Conservation (phyloP, 345 rosid species). For the Moringa oleifera region DNA sequence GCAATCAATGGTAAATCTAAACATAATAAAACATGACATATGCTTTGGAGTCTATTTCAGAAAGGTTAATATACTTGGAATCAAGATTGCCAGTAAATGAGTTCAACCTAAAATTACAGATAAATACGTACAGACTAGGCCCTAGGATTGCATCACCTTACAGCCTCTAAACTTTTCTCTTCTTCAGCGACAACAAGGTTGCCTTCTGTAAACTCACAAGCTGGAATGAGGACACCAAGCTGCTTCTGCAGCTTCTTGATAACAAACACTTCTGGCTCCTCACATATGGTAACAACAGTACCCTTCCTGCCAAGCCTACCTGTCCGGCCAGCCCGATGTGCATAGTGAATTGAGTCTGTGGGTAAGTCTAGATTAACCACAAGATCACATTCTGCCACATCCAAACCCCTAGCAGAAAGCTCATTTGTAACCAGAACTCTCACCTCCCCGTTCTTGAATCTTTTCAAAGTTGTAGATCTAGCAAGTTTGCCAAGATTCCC, state of each 20-base stretch:
- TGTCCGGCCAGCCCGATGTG: slow-evolving; percentile 87
- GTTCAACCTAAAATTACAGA: too few relatives aligned
- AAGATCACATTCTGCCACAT: slow-evolving; percentile 84
- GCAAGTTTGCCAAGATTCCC: slow-evolving; percentile 95
- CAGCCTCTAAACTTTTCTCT: slow-evolving; percentile 25
- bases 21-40: too few relatives aligned
- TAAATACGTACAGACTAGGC: too few relatives aligned
- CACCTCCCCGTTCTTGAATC: slow-evolving; percentile 80
- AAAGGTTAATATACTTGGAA: too few relatives aligned
- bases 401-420: slow-evolving; percentile 93
- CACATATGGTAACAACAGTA: slow-evolving; percentile 75
- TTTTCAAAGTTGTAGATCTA: slow-evolving; percentile 75
- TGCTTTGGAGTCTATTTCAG: too few relatives aligned
- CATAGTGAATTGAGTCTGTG: slow-evolving; percentile 72
- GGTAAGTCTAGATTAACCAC: slow-evolving; percentile 87
- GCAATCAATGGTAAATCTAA: too few relatives aligned
- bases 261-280: slow-evolving; percentile 76
- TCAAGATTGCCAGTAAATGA: too few relatives aligned
- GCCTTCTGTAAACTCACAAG: slow-evolving; percentile 85
- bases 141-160: slow-evolving; percentile 1
- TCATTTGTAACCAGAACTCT: slow-evolving; percentile 83
- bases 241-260: slow-evolving; percentile 87
- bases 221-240: slow-evolving; percentile 55
- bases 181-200: slow-evolving; percentile 54
- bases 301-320: slow-evolving; percentile 92